Evolutionary conservation across 225 moss, liverwort and hornwort species (phyloP).

Genomic region (Sphagnum contortum): DNA sequence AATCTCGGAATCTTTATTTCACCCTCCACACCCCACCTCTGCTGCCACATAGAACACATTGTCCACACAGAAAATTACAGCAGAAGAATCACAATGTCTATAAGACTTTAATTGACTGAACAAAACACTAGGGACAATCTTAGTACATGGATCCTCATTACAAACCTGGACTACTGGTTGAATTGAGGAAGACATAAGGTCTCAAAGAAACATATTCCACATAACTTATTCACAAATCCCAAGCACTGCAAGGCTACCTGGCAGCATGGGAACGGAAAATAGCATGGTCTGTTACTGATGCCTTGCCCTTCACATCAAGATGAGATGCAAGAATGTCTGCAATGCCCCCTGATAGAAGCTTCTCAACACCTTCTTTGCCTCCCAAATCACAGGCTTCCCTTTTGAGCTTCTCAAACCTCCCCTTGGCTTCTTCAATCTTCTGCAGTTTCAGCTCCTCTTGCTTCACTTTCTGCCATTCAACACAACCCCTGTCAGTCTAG

Average conservation of each 20-base stretch:
- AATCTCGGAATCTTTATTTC: not conserved
- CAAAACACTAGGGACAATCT: too few species aligned
- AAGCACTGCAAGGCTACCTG: conserved; percentile 24
- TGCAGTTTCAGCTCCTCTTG: conserved; percentile 68
- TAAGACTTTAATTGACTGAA: too few species aligned
- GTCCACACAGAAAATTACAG: too few species aligned
- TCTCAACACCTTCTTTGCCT: conserved; percentile 49
- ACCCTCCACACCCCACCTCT: too few species aligned
- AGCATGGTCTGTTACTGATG: conserved; percentile 64
- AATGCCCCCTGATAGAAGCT: conserved; percentile 43
- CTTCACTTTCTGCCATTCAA: conserved; percentile 50
- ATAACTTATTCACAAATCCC: too few species aligned
- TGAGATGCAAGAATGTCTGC: conserved; percentile 76
- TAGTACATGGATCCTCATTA: conserved; percentile 4
- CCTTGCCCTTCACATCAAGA: conserved; percentile 55
- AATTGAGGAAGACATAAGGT: too few species aligned
- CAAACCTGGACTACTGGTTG: too few species aligned
- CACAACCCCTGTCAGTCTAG: conserved; percentile 1
- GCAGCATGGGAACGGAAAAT: conserved; percentile 76
- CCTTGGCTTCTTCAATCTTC: conserved; percentile 45
- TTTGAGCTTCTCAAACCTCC: conserved; percentile 19
- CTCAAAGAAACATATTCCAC: too few species aligned
- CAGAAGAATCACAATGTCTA: too few species aligned
- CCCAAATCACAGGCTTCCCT: conserved; percentile 44
- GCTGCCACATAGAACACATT: too few species aligned